A percentile compares a stretch with the other conserved stretches of the same genome.
Conservation (phyloP, 805 yeast genomes). For the Pichia manshurica region DNA sequence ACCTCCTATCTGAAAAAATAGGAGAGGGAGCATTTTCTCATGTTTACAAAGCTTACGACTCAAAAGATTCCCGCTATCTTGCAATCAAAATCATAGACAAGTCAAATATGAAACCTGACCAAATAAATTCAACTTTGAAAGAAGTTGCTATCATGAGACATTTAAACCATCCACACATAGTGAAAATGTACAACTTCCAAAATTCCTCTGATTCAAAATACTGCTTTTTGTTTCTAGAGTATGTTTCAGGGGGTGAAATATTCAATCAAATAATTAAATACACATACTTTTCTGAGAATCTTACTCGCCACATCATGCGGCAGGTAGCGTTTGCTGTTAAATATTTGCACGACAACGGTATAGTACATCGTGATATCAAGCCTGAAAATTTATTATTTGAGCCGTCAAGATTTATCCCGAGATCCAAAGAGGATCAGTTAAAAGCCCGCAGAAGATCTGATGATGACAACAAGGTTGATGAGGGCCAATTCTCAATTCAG, state of each 20-base stretch:
- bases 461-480: conserved; percentile 55
- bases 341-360: conserved; percentile 65
- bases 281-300: conserved; percentile 68
- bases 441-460: conserved; percentile 46
- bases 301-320: conserved; percentile 63
- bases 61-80: conserved; percentile 37
- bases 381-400: conserved; percentile 71
- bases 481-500: conserved; percentile 48
- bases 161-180: conserved; percentile 55
- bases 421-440: conserved; percentile 37
- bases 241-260: conserved; percentile 72
- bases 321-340: conserved; percentile 68
- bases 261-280: conserved; percentile 74
- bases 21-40: conserved; percentile 91
- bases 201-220: conserved; percentile 41
- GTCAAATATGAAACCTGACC: conserved; percentile 44
- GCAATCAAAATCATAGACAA: conserved; percentile 78
- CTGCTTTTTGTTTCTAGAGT: conserved; percentile 63
- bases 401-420: conserved; percentile 43
- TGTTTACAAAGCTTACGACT: conserved; percentile 67
- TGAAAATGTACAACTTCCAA: conserved; percentile 46
- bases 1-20: conserved; percentile 31
- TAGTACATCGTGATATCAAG: conserved; percentile 77
- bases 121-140: conserved; percentile 53
- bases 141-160: conserved; percentile 72